Evolutionary conservation across 768 basidiomycete genomes (phyloP).

Genomic region (Pulveroboletus sp.): DNA sequence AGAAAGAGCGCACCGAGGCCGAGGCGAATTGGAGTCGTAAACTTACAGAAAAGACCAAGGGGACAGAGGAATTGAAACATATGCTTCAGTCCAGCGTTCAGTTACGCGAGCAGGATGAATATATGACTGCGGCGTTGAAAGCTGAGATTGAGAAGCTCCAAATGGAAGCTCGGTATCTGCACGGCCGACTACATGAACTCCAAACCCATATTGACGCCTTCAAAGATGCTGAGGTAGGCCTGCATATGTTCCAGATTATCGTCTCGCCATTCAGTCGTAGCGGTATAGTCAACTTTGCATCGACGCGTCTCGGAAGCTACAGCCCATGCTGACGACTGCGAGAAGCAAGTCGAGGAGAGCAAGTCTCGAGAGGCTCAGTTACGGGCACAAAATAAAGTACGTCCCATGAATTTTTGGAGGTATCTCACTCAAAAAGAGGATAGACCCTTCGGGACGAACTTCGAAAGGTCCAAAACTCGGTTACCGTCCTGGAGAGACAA

Average conservation of each 20-base stretch:
- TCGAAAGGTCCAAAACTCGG: conserved; percentile 92
- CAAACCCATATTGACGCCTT: conserved; percentile 44
- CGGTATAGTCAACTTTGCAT: conserved; percentile 39
- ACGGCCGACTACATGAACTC: conserved; percentile 53
- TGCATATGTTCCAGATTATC: neutral
- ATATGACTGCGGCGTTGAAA: conserved; percentile 45
- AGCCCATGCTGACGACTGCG: conserved; percentile 47
- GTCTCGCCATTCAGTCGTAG: neutral
- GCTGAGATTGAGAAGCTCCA: conserved; percentile 50
- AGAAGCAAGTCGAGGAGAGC: conserved; percentile 69
- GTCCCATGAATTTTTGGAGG: conserved; percentile 3
- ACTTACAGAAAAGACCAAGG: conserved; percentile 69
- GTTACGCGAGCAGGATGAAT: conserved; percentile 56
- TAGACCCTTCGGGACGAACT: conserved; percentile 91
- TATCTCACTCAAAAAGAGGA: conserved; percentile 7
- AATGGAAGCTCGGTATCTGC: conserved; percentile 43
- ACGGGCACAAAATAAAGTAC: conserved; percentile 73
- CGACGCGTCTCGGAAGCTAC: conserved; percentile 46
- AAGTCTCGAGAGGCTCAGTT: conserved; percentile 67
- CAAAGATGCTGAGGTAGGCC: conserved; percentile 60
- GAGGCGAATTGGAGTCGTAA: conserved; percentile 90
- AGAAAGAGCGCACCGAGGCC: conserved; percentile 80
- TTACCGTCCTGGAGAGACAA: conserved; percentile 82
- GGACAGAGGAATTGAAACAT: conserved; percentile 67
- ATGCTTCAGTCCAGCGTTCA: conserved; percentile 53